These are phyloP conservation scores for Rusavskia elegans DNA, from an alignment of 495 filamentous ascomycete species.

Conservation along the genomic window DNA sequence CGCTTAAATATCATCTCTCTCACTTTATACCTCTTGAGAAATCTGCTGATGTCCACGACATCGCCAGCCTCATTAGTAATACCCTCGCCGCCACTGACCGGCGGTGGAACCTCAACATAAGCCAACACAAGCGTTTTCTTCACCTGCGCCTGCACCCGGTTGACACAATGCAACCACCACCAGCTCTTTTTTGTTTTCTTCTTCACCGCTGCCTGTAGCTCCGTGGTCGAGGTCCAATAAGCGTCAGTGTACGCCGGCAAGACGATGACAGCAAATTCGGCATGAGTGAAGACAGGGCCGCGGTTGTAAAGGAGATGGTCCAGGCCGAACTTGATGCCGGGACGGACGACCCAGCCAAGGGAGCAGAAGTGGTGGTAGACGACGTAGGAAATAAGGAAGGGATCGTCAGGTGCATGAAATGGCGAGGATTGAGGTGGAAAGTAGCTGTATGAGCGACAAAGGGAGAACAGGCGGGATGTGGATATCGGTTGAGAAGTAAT, in stretches of 20 bases:
- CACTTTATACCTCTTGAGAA: constrained; percentile 59
- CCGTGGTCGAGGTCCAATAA: constrained; percentile 48
- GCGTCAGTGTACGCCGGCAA: constrained; percentile 65
- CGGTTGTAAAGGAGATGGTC: constrained; percentile 90
- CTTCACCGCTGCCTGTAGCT: constrained; percentile 28
- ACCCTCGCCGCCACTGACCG: constrained; percentile 12
- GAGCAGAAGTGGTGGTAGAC: constrained; percentile 96
- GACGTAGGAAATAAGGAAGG: constrained; percentile 72
- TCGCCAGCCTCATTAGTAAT: constrained; percentile 14
- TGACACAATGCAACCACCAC: constrained; percentile 88
- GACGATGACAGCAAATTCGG: constrained; percentile 76
- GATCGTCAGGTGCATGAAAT: constrained; percentile 46
- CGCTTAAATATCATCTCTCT: constrained; percentile 68
- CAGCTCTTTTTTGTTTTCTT: constrained; percentile 43
- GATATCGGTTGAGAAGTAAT: constrained; percentile 25
- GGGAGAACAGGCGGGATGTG: constrained; percentile 34
- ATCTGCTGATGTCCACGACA: constrained; percentile 38
- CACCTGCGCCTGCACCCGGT: constrained; percentile 79
- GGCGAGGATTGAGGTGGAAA: constrained; percentile 34
- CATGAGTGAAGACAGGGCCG: constrained; percentile 88
- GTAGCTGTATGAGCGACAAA: constrained; percentile 53
- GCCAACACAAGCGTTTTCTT: constrained; percentile 73
- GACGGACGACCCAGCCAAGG: constrained; percentile 87
- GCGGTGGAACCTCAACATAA: constrained; percentile 83
- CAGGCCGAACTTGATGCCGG: constrained; percentile 85